A percentile compares a stretch with the other conserved stretches of the same genome.
Evolutionary conservation across 2,329 filamentous ascomycete species (phyloP).

Genomic region (Diplodia scrobiculata): DNA sequence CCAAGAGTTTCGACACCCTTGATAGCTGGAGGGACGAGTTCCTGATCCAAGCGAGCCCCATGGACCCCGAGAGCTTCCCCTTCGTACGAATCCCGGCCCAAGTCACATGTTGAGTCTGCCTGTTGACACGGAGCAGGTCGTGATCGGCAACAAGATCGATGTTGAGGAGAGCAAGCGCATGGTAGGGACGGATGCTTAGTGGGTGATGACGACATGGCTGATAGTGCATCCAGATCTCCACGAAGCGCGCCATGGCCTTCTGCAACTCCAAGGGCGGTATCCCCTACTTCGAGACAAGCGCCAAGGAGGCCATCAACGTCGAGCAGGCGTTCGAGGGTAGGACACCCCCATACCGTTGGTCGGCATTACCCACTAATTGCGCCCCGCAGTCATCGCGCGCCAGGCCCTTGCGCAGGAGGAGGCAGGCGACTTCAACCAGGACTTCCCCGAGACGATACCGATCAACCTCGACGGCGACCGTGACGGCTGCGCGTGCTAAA

Average conservation of each 20-base stretch:
- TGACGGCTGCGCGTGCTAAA: constrained; percentile 88
- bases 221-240: constrained; percentile 68
- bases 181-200: constrained; percentile 52
- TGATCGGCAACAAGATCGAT: constrained; percentile 98
- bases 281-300: constrained; percentile 98
- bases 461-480: constrained; percentile 94
- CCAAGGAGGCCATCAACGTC: constrained; percentile 97
- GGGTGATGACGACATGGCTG: neutral
- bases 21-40: constrained; percentile 99
- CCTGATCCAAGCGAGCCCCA: constrained; percentile 91
- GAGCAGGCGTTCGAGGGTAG: constrained; percentile 76
- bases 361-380: constrained; percentile 46
- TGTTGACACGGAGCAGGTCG: constrained; percentile 62
- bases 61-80: constrained; percentile 95
- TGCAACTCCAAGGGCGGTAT: constrained; percentile 97
- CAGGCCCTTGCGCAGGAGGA: constrained; percentile 96
- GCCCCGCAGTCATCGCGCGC: constrained; percentile 77
- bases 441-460: constrained; percentile 97
- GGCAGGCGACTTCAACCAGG: constrained; percentile 94
- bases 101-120: neutral
- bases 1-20: constrained; percentile 97
- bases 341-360: neutral
- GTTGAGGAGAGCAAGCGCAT: constrained; percentile 96
- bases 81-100: constrained; percentile 68
- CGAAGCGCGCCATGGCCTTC: constrained; percentile 94